These are phyloP conservation scores for Penicillium vulpinum DNA, from an alignment of 2,329 filamentous ascomycete genomes.

Conservation along the genomic window DNA sequence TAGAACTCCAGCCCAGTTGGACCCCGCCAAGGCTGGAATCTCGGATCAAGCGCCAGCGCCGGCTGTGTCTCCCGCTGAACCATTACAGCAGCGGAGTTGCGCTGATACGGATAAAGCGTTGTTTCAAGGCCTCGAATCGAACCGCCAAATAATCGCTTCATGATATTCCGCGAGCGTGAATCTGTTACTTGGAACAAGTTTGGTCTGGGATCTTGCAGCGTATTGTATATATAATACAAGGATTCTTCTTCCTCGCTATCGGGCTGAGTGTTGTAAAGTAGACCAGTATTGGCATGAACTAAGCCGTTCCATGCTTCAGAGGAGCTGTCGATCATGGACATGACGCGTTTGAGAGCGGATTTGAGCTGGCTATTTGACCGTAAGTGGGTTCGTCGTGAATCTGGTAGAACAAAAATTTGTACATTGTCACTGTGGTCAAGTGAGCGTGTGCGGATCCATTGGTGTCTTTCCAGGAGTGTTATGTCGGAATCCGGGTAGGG, in stretches of 20 bases:
- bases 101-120: constrained; percentile 73
- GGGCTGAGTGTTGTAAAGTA: constrained; percentile 7
- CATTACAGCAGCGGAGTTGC: constrained; percentile 78
- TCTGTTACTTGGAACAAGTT: constrained; percentile 32
- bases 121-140: constrained; percentile 51
- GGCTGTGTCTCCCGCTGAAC: constrained; percentile 73
- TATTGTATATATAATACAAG: constrained; percentile 54
- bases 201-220: constrained; percentile 43
- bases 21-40: constrained; percentile 61
- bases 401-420: constrained; percentile 44
- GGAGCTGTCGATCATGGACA: constrained; percentile 43
- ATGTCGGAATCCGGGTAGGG: constrained; percentile 27
- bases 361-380: constrained; percentile 36
- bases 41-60: constrained; percentile 68
- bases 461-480: constrained; percentile 29
- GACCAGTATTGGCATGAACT: constrained; percentile 8
- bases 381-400: constrained; percentile 36
- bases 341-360: constrained; percentile 40
- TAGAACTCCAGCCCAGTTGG: constrained; percentile 67
- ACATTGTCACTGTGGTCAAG: constrained; percentile 22
- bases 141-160: constrained; percentile 37
- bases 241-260: constrained; percentile 42
- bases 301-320: constrained; percentile 41
- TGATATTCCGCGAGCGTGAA: constrained; percentile 35
- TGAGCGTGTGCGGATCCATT: constrained; percentile 38